phyloP scores from a whole-genome alignment of 495 filamentous ascomycete species.

The Penicillium cataractarum region DNA sequence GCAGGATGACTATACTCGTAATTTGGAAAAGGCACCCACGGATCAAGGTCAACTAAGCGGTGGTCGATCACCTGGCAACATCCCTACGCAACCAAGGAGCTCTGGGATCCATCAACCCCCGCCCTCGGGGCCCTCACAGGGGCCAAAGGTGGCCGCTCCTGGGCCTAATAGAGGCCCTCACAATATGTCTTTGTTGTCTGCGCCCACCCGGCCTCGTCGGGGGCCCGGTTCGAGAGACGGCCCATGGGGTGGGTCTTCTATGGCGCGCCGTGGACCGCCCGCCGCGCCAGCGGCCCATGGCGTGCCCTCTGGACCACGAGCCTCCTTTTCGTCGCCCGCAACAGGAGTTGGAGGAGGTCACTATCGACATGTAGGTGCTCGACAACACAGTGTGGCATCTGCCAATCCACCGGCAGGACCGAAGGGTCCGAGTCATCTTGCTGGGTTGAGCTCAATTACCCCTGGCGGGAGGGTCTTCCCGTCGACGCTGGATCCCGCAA shows the following conservation, averaged over 20 bases:
- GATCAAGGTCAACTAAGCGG: conserved; percentile 15
- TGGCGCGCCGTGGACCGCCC: conserved; percentile 43
- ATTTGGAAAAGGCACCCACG: conserved; percentile 5
- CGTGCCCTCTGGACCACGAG: conserved; percentile 50
- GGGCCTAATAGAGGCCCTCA: conserved; percentile 49
- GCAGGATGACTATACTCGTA: not conserved
- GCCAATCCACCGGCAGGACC: conserved; percentile 55
- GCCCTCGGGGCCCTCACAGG: conserved; percentile 52
- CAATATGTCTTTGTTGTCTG: conserved; percentile 56
- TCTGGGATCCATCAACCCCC: conserved; percentile 41
- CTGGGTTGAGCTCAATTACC: conserved; percentile 52
- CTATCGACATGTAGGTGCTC: conserved; percentile 45
- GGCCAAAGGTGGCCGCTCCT: conserved; percentile 47
- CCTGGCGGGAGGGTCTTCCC: conserved; percentile 53
- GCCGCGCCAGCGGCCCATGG: conserved; percentile 33
- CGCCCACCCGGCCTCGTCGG: conserved; percentile 63
- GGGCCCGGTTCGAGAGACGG: conserved; percentile 43
- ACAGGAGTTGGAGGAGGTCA: conserved; percentile 32
- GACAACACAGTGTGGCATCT: conserved; percentile 52
- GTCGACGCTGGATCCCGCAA: conserved; percentile 39
- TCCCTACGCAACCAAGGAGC: conserved; percentile 43
- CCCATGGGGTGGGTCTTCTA: conserved; percentile 39
- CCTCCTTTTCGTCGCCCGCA: conserved; percentile 32
- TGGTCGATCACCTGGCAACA: conserved; percentile 18
- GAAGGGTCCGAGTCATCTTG: conserved; percentile 55